Evolutionary conservation across 176 grass and related monocot species (phyloP), one percentile per base, ranked within the genome.

Genomic region (Typha latifolia): DNA sequence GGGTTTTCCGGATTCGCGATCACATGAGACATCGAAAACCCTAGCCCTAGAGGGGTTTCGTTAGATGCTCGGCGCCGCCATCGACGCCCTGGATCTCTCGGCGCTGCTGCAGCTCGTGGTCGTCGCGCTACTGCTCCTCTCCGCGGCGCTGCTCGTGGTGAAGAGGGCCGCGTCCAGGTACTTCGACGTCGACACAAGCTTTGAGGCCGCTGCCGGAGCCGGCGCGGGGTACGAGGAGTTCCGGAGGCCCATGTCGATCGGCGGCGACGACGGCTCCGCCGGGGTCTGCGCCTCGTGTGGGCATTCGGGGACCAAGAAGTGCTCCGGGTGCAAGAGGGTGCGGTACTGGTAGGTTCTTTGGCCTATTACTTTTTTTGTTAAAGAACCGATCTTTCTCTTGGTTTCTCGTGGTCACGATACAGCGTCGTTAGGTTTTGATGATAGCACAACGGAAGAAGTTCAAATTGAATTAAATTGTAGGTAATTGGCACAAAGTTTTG

Each of bases 121-220:
- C 32, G 73, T 74, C 15, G 74, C 82, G 0, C 24, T 84, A 21
- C 48, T 87, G 11, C 55, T 89, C 56, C 66, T 91, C 67, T 67
- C 72, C 11, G 85, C 68, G 3, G 78, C 77, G 15, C 57, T 85
- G 61, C 11, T 84, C 29, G 69, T 75, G 51, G 78, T 93, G 52
- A 82, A 83, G 78, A 84, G 77, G 56, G 80, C 84, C 62, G 89
- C 94, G 7, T 92, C 85, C 32, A 78, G 85, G 49, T 93, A 85
- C 84, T 99, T 99, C 79, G 69, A 84, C 78, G 89, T 99, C 83
- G 94, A 93, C 86, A 51, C 73, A 0, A 76, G 63, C 49, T 76
- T 76, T 63, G 73, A 76, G 63, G 51, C 19, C 64, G 79, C 80
- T 71, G 70, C 81, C 10, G 72, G 85, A 10, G 91, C 78, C 76